Evolutionary conservation across 2,329 filamentous ascomycete species (phyloP).

Genomic region (Penicillium vulpinum): DNA sequence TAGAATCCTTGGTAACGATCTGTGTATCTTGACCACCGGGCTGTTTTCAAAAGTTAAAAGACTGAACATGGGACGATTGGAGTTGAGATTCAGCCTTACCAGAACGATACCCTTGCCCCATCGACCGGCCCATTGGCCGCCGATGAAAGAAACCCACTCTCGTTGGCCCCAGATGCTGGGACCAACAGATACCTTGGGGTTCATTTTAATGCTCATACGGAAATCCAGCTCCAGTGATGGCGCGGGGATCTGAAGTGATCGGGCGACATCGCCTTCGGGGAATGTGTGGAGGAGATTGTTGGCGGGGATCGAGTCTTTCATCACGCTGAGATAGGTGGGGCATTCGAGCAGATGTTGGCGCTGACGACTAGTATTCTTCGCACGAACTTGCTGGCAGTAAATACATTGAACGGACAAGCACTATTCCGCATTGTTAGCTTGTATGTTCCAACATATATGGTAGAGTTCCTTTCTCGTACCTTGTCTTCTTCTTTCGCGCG

Average conservation of each 20-base stretch:
- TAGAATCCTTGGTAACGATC: slow-evolving; percentile 49
- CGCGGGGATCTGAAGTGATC: slow-evolving; percentile 49
- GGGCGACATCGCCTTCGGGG: slow-evolving; percentile 51
- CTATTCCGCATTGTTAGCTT: slow-evolving; percentile 25
- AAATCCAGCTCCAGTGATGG: slow-evolving; percentile 54
- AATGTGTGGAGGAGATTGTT: slow-evolving; percentile 54
- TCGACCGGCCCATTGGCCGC: slow-evolving; percentile 54
- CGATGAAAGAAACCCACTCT: slow-evolving; percentile 54
- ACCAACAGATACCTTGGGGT: slow-evolving; percentile 51
- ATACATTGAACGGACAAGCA: slow-evolving; percentile 53
- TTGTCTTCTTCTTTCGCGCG: slow-evolving; percentile 50
- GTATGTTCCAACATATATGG: background rate
- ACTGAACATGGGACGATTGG: background rate
- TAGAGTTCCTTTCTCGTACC: slow-evolving; percentile 26
- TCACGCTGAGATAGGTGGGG: slow-evolving; percentile 52
- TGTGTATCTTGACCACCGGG: slow-evolving; percentile 54
- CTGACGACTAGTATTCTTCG: slow-evolving; percentile 53
- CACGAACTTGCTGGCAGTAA: slow-evolving; percentile 52
- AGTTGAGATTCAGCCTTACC: slow-evolving; percentile 33
- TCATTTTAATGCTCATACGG: slow-evolving; percentile 55
- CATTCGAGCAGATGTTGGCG: slow-evolving; percentile 53
- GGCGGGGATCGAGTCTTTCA: slow-evolving; percentile 54
- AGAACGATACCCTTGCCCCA: slow-evolving; percentile 55
- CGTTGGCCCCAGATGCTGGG: slow-evolving; percentile 50
- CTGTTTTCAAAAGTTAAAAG: slow-evolving; percentile 27